Evolutionary conservation across 2,329 filamentous ascomycete species (phyloP), one percentile per base, ranked within the genome.

Genomic region (Emergomyces orientalis): DNA sequence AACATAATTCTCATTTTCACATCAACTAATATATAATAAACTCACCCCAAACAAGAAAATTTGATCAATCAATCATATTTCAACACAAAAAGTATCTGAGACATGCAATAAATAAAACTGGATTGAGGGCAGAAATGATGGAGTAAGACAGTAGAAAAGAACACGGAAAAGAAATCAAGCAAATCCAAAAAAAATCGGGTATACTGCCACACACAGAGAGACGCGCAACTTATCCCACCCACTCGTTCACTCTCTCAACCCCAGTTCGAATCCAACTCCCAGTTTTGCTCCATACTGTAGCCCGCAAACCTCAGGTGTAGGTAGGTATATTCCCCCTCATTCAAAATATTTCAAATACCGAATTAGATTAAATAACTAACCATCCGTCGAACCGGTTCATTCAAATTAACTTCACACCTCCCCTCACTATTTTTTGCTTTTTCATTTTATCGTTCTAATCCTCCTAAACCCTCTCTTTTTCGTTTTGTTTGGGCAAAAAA

Each of bases 151-250:
- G 4, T 11, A 34, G n/a, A 3, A 32, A 41, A 39, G 1, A 60
- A 32, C 7, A 14, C 7, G 34, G 34, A 34, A 56, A 13, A 4
- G 13, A 45, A 25, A 45, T n/a, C n/a, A n/a, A n/a, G 7, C n/a
- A 45, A 45, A n/a, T n/a, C n/a, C n/a, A 11, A 57, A 41, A 57
- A 47, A 19, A 19, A 47, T 59, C 22, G 56, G 56, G 56, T 59
- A 59, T 59, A 59, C 56, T 30, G 39, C 17, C 6, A 13, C 14
- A 11, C 34, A 58, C n/a, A 41, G 32, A 58, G 22, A 19, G n/a
- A n/a, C n/a, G n/a, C n/a, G n/a, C n/a, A n/a, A 17, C 27, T 22
- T 13, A n/a, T 37, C 1, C 25, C 3, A 32, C 17, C 39, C 14
- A 30, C 14, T 32, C 37, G 34, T 7, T 14, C 56, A 14, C 25